Conservation (phyloP, 2,329 filamentous ascomycete genomes). For the Sphaerulina vaccinii region DNA sequence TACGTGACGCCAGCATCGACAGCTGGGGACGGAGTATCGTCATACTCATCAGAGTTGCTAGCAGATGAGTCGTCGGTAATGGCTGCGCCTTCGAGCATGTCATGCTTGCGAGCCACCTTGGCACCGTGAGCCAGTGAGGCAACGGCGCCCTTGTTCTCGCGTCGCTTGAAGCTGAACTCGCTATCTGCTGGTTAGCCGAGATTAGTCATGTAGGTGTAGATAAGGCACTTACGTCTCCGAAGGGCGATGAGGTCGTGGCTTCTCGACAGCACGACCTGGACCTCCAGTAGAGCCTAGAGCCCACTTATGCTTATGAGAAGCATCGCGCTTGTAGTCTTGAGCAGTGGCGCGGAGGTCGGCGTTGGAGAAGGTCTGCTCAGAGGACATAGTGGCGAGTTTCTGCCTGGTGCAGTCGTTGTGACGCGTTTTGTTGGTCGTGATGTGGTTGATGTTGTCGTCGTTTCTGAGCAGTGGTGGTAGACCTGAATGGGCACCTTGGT, state of each 20-base stretch:
- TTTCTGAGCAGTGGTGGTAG: background rate
- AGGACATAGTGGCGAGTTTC: conserved; percentile 40
- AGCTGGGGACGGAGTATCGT: conserved; percentile 46
- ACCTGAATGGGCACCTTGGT: conserved; percentile 28
- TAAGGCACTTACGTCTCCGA: conserved; percentile 34
- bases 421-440: conserved; percentile 12
- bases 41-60: conserved; percentile 46
- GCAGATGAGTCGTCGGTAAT: conserved; percentile 42
- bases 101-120: conserved; percentile 44
- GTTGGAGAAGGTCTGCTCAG: conserved; percentile 48
- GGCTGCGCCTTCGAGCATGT: conserved; percentile 41
- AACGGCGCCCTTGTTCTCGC: conserved; percentile 31
- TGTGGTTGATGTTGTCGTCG: conserved; percentile 8
- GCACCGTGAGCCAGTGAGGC: conserved; percentile 30
- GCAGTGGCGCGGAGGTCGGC: conserved; percentile 55
- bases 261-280: conserved; percentile 30
- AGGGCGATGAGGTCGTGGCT: conserved; percentile 36
- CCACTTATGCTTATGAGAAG: conserved; percentile 53
- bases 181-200: conserved; percentile 22
- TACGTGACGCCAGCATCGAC: conserved; percentile 53
- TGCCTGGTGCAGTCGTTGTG: conserved; percentile 3
- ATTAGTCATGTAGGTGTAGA: conserved; percentile 1
- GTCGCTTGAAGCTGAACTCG: conserved; percentile 31
- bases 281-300: conserved; percentile 42
- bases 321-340: conserved; percentile 53